phyloP scores from a whole-genome alignment of 2,329 filamentous ascomycete genomes.

The Fusarium kyushuense region DNA sequence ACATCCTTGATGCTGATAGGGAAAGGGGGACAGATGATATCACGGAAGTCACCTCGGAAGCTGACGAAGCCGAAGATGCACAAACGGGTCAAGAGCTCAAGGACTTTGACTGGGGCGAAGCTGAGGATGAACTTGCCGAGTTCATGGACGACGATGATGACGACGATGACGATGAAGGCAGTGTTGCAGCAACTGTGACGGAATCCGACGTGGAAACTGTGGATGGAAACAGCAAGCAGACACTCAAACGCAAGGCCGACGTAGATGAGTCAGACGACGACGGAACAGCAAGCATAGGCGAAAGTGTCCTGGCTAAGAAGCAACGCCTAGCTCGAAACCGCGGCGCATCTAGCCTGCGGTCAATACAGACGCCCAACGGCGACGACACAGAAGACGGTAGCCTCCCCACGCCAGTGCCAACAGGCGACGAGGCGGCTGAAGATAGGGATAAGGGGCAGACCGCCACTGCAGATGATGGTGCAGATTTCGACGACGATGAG shows the following conservation, averaged over 20 bases:
- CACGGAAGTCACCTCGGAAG: constrained; percentile 50
- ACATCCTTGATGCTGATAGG: constrained; percentile 78
- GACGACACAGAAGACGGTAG: constrained; percentile 53
- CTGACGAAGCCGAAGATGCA: constrained; percentile 49
- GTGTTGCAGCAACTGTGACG: constrained; percentile 37
- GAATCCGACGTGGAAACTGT: constrained; percentile 49
- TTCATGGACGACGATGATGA: constrained; percentile 72
- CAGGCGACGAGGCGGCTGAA: constrained; percentile 50
- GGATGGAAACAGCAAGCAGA: constrained; percentile 45
- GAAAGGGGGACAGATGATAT: constrained; percentile 51
- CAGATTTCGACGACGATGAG: constrained; percentile 66
- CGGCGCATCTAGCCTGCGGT: constrained; percentile 61
- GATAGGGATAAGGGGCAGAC: constrained; percentile 49
- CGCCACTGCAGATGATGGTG: constrained; percentile 48
- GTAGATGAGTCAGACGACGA: constrained; percentile 53
- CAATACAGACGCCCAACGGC: constrained; percentile 58
- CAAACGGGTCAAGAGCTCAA: constrained; percentile 60
- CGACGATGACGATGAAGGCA: constrained; percentile 59
- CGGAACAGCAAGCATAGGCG: constrained; percentile 47
- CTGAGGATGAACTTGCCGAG: constrained; percentile 80
- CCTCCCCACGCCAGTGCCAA: constrained; percentile 57
- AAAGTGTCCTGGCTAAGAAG: constrained; percentile 63
- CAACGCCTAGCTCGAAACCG: constrained; percentile 61
- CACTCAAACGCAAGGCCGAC: constrained; percentile 53
- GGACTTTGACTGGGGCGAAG: constrained; percentile 70